Conservation (phyloP, 768 basidiomycete species). For the Clavulina sp. region DNA sequence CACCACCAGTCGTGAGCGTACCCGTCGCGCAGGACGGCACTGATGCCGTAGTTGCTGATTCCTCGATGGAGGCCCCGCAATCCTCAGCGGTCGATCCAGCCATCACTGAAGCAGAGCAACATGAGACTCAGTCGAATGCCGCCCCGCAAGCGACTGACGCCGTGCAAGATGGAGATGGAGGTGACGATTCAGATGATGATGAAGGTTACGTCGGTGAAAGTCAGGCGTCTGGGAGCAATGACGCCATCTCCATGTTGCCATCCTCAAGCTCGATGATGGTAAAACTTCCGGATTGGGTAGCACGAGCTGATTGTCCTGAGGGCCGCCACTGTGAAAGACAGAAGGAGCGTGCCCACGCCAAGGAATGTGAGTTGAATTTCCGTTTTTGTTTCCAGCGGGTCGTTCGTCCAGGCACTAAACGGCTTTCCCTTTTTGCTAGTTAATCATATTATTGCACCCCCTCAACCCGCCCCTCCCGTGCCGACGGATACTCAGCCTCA, state of each 20-base stretch:
- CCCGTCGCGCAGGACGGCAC: background rate
- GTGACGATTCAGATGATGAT: conserved; percentile 1
- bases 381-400: background rate
- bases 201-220: background rate
- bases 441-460: background rate
- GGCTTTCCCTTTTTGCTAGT: background rate
- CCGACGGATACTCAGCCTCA: too few species aligned
- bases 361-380: background rate
- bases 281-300: conserved; percentile 1
- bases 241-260: background rate
- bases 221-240: background rate
- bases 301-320: conserved; percentile 4
- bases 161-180: background rate
- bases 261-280: background rate
- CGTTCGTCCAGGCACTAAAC: background rate
- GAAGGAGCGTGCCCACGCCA: background rate
- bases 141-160: too few species aligned
- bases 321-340: conserved; percentile 3
- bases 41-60: too few species aligned
- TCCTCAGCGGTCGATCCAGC: too few species aligned
- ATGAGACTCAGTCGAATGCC: background rate
- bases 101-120: too few species aligned
- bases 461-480: background rate
- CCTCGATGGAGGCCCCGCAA: too few species aligned
- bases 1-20: background rate